A percentile compares a stretch with the other conserved stretches of the same genome.
phyloP scores from a whole-genome alignment of 2,329 filamentous ascomycete genomes.

The Fusarium heterosporum region DNA sequence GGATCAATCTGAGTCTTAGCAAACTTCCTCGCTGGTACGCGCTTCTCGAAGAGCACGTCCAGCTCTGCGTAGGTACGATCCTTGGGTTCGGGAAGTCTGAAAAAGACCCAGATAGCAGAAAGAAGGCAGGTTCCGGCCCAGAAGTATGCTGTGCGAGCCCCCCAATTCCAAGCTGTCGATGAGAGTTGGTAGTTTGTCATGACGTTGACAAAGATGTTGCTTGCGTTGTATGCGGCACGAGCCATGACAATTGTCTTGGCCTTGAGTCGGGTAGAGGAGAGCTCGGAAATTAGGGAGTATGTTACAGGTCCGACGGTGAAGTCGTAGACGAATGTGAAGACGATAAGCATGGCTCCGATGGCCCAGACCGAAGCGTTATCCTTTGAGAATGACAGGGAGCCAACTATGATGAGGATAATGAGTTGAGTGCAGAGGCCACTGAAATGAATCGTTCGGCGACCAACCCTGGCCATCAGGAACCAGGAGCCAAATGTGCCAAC shows the following conservation, averaged over 20 bases:
- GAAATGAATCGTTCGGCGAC: conserved; percentile 63
- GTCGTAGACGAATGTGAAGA: conserved; percentile 66
- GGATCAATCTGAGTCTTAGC: conserved; percentile 54
- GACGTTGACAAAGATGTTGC: conserved; percentile 63
- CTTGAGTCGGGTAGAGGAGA: conserved; percentile 65
- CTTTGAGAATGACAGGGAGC: conserved; percentile 53
- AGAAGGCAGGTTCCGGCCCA: conserved; percentile 62
- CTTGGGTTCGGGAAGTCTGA: conserved; percentile 65
- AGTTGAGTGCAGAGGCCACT: conserved; percentile 57
- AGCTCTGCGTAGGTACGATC: conserved; percentile 60
- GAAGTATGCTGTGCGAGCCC: conserved; percentile 60
- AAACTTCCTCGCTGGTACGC: conserved; percentile 56
- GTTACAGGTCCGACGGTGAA: conserved; percentile 66
- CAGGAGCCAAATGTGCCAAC: conserved; percentile 64
- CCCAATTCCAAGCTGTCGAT: conserved; percentile 60
- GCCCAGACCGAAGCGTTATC: conserved; percentile 55
- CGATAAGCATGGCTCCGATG: conserved; percentile 60
- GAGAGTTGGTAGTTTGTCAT: conserved; percentile 63
- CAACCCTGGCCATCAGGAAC: conserved; percentile 61
- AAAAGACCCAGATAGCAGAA: conserved; percentile 62
- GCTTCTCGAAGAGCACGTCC: conserved; percentile 56
- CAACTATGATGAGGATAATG: conserved; percentile 56
- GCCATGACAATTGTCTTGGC: conserved; percentile 67
- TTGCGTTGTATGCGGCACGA: conserved; percentile 57
- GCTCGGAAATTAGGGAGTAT: conserved; percentile 64